Conservation (phyloP, 2,329 filamentous ascomycete species). For the Monilinia fructicola region DNA sequence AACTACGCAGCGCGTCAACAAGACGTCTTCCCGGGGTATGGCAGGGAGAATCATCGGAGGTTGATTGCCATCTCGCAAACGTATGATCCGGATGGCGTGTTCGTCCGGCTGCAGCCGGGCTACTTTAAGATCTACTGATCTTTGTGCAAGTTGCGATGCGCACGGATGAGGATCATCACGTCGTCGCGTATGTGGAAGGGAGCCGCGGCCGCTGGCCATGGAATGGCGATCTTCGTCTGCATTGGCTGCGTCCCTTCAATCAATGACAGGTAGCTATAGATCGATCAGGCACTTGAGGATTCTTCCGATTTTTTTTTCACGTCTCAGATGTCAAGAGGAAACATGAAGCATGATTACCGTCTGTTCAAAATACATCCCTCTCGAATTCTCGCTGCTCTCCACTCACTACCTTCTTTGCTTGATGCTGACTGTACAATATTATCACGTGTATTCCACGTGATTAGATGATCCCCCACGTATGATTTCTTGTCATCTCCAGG, state of each 20-base stretch:
- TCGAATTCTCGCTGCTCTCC: background rate
- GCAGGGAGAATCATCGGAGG: conserved; percentile 39
- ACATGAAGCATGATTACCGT: too few relatives aligned
- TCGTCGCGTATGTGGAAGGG: too few relatives aligned
- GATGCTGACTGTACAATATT: background rate
- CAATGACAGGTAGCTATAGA: too few relatives aligned
- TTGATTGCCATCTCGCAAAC: conserved; percentile 33
- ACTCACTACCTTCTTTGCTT: background rate
- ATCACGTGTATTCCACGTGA: background rate
- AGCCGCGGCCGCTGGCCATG: too few relatives aligned
- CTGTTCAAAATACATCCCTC: background rate
- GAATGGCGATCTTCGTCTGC: too few relatives aligned
- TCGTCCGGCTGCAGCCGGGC: conserved; percentile 41
- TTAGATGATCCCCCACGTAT: background rate
- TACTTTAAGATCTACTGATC: conserved; percentile 44
- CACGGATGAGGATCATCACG: too few relatives aligned
- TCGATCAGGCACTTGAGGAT: too few relatives aligned
- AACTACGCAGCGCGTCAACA: conserved; percentile 45
- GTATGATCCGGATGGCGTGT: conserved; percentile 38
- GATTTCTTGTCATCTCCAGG: background rate
- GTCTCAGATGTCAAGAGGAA: too few relatives aligned
- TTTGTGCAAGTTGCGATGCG: background rate
- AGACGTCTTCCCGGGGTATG: conserved; percentile 42
- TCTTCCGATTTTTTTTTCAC: too few relatives aligned
- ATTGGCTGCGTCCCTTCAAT: too few relatives aligned